Base-by-base conservation (phyloP, 106 monocot species). In the Phalaenopsis aphrodite region DNA sequence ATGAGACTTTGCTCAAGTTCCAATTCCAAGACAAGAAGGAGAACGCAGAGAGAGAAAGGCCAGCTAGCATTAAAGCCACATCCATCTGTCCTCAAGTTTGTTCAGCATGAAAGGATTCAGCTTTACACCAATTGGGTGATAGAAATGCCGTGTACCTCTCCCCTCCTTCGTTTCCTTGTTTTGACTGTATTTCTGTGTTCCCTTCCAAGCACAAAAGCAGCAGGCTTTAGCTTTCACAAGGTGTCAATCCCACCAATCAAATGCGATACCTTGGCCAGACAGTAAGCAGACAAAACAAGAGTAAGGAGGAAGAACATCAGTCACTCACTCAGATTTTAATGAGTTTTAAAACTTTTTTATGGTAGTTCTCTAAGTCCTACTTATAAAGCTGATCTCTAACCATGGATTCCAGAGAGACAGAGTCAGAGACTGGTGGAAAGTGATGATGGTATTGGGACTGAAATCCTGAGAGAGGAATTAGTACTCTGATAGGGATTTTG, bases 281-380 rank as follows among this genome's bases (percentile, higher is more conserved):
- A 74, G 74, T 74, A 74, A 74, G 74, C 74, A 43, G 74, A 74
- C 74, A 74, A 74, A 74, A 74, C 74, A 74, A 74, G 37, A 74
- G 74, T 30, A 30, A 30, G 30, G 30, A 30, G 30, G 0, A 19
- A 74, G 74, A 74, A 19, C 74, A 74, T 74, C 74, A 42, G 19
- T 74, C 43, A 45, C 61, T 38, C 69, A 36, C 69, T 71, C 41
- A 30, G 71, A 41, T 71, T 71, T 71, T 7, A 71, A 71, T 15
- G 39, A 71, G 24, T 41, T 41, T 5, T n/a, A 24, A 5, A 0
- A 10, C 30, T 67, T 67, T 15, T 71, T 71, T 71, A 71, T 71
- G 71, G 41, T 41, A 71, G 41, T 30, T 71, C 45, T 45, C 21
- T 14, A 43, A 42, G 42, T 45, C 74, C 9, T 21, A 3, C 41